These are phyloP conservation scores for Pholiota adiposa DNA, from an alignment of 1,284 basidiomycete genomes.

Conservation along the genomic window DNA sequence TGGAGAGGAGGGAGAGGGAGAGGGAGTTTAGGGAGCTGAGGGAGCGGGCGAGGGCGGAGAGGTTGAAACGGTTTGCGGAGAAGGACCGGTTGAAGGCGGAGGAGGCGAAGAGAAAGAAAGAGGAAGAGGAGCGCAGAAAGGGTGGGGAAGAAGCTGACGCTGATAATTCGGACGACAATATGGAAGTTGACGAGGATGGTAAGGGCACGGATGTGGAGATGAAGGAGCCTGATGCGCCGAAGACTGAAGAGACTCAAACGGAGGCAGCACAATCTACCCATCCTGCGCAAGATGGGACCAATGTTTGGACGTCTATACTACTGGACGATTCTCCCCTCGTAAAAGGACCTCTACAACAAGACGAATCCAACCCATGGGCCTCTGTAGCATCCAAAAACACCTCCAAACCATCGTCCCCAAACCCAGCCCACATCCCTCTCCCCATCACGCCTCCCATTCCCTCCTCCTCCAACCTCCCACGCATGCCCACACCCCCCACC, in stretches of 20 bases:
- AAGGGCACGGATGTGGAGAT: neutral
- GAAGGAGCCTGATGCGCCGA: neutral
- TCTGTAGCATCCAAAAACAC: neutral
- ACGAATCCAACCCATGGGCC: neutral
- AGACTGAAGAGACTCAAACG: neutral
- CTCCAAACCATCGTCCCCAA: neutral
- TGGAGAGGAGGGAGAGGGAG: neutral
- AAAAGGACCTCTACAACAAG: neutral
- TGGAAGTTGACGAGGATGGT: neutral
- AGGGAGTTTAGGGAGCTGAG: conserved; percentile 10
- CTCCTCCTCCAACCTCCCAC: neutral
- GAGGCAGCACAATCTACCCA: neutral
- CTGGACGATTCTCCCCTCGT: neutral
- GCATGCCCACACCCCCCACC: neutral
- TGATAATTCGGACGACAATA: neutral
- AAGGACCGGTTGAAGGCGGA: neutral
- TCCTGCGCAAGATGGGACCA: neutral
- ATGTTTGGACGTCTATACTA: neutral
- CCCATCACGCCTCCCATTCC: neutral
- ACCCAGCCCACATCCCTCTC: neutral
- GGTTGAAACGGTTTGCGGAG: neutral
- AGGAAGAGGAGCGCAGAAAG: neutral
- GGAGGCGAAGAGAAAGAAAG: conserved; percentile 7
- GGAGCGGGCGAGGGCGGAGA: neutral
- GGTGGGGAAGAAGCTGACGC: neutral